phyloP scores from a whole-genome alignment of 371 early-diverging fungal genomes.

The Gilbertella persicaria region DNA sequence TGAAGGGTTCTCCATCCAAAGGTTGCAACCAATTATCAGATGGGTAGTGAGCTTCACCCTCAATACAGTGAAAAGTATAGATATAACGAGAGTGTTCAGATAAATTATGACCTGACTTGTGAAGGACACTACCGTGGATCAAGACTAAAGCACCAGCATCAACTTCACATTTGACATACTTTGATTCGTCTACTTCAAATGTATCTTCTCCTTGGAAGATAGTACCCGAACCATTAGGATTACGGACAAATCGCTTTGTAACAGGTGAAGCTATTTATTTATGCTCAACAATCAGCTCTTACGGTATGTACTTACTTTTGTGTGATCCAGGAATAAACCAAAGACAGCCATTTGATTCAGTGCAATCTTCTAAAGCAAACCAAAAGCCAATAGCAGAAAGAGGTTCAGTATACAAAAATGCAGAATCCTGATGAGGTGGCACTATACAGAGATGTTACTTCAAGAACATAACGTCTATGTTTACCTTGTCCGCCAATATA shows the following conservation, averaged over 20 bases:
- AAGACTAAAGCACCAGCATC: slow-evolving; percentile 71
- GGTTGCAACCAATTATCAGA: slow-evolving; percentile 65
- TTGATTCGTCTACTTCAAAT: slow-evolving; percentile 32
- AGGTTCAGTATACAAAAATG: slow-evolving; percentile 90
- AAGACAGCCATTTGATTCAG: slow-evolving; percentile 85
- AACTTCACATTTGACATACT: slow-evolving; percentile 43
- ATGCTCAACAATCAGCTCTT: too few relatives aligned
- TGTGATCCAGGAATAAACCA: slow-evolving; percentile 88
- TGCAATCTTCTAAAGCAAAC: slow-evolving; percentile 95
- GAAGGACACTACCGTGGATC: slow-evolving; percentile 89
- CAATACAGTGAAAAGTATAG: slow-evolving; percentile 94
- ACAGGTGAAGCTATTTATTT: slow-evolving; percentile 60
- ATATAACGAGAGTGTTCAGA: slow-evolving; percentile 82
- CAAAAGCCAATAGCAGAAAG: slow-evolving; percentile 87
- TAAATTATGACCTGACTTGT: slow-evolving; percentile 79
- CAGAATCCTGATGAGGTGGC: slow-evolving; percentile 85
- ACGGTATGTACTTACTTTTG: slow-evolving; percentile 49
- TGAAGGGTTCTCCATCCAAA: slow-evolving; percentile 8
- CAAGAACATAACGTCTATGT: background rate
- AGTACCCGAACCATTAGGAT: slow-evolving; percentile 51
- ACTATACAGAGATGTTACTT: slow-evolving; percentile 33
- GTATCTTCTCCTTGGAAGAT: slow-evolving; percentile 57
- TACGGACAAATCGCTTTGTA: slow-evolving; percentile 76
- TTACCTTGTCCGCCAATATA: slow-evolving; percentile 36
- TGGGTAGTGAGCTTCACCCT: slow-evolving; percentile 69